Percentiles rank a stretch among this genome's conserved stretches.
These are phyloP conservation scores for Penicillium dipodomyicola DNA, from an alignment of 495 filamentous ascomycete species.

Conservation along the genomic window DNA sequence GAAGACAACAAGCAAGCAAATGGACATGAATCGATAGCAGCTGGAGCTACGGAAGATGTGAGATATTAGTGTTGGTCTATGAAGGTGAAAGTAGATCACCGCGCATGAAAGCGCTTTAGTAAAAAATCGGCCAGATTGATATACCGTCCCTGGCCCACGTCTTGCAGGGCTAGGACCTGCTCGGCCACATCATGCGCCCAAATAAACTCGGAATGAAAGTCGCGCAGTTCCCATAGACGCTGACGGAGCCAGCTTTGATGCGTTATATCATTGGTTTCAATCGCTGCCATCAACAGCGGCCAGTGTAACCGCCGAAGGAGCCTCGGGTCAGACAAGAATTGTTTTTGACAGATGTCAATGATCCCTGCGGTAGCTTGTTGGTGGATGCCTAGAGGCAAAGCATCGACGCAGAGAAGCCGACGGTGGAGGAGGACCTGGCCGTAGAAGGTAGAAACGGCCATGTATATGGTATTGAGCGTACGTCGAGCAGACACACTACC, in stretches of 20 bases:
- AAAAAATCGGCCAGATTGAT: slow-evolving; percentile 38
- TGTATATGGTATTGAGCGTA: slow-evolving; percentile 47
- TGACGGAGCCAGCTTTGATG: slow-evolving; percentile 43
- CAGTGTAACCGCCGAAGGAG: slow-evolving; percentile 43
- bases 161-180: slow-evolving; percentile 34
- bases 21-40: background rate
- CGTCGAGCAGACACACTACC: slow-evolving; percentile 36
- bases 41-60: background rate
- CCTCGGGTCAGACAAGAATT: slow-evolving; percentile 34
- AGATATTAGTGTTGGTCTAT: slow-evolving; percentile 11
- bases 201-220: slow-evolving; percentile 33
- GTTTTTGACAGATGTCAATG: slow-evolving; percentile 40
- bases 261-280: slow-evolving; percentile 40
- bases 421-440: slow-evolving; percentile 44
- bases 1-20: background rate
- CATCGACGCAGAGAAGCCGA: slow-evolving; percentile 31
- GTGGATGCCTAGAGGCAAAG: slow-evolving; percentile 28
- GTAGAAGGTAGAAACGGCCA: slow-evolving; percentile 47
- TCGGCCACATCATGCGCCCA: slow-evolving; percentile 39
- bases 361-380: slow-evolving; percentile 36
- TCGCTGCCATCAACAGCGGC: slow-evolving; percentile 46
- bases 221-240: slow-evolving; percentile 34
- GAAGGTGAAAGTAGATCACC: slow-evolving; percentile 24
- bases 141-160: slow-evolving; percentile 26
- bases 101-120: slow-evolving; percentile 22